Base-by-base conservation (phyloP, 2,329 filamentous ascomycete genomes). In the Diaporthe vexans region DNA sequence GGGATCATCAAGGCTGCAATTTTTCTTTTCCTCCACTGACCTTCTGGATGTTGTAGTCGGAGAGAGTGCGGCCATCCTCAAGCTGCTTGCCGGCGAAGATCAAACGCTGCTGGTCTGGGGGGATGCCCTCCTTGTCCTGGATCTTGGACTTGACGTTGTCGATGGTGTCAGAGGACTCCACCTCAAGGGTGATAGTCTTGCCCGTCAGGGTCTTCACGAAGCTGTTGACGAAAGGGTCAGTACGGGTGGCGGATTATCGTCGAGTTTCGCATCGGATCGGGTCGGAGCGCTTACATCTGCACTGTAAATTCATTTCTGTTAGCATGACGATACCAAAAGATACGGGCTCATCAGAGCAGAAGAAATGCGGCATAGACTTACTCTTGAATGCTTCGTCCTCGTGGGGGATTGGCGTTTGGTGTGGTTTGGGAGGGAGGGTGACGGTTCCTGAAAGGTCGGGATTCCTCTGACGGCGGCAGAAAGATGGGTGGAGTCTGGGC, bases 71-170 rank as follows among this genome's bases (percentile, higher is more conserved):
- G 88, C 95, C 95, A 90, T 98, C 96, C 92, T 98, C 96, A 79
- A 98, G 94, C 90, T 98, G 96, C 94, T 98, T 98, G 87, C 96
- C 95, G 82, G 95, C 95, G 87, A 98, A 98, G 90, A 98, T 98
- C 90, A 98, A 88, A 85, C 96, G 95, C 91, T 98, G 96, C 88
- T 98, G 95, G 88, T 98, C 96, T 79, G 95, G 95, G 82, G 96
- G 96, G 81, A 98, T 98, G 82, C 96, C 96, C 90, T 98, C 96
- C 94, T 98, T 98, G 89, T 98, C 95, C 91, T 98, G 96, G 88
- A 98, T 98, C 94, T 98, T 98, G 90, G 93, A 93, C 93, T 98
- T 98, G 88, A 98, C 96, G 92, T 98, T 98, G 93, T 98, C 96
- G 90, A 98, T 98, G 83, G 96, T 98, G 89, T 98, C 96, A 85